These are phyloP conservation scores for Cryptococcus sp. DNA, from an alignment of 1,284 basidiomycete species.

Conservation along the genomic window DNA sequence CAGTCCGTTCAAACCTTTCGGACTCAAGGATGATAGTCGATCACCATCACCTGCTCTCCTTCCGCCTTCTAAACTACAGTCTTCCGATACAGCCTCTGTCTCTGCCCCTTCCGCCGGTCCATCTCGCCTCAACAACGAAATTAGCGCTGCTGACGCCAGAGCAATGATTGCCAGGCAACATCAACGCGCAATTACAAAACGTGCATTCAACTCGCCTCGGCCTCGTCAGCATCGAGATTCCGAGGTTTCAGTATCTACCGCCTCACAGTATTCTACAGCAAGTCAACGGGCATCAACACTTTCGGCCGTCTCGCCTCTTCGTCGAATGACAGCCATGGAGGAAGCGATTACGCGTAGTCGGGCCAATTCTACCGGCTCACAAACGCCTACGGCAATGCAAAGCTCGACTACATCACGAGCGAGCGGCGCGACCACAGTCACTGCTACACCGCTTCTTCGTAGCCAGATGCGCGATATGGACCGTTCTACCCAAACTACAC, in stretches of 20 bases:
- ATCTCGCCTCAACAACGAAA: background rate
- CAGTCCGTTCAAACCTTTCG: conserved; percentile 5
- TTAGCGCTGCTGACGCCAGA: conserved; percentile 26
- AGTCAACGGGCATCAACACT: conserved; percentile 5
- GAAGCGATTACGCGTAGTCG: conserved; percentile 28
- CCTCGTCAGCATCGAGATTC: background rate
- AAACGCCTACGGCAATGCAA: no score
- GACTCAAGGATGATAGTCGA: conserved; percentile 21
- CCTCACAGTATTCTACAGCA: conserved; percentile 8
- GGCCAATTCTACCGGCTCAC: conserved; percentile 3
- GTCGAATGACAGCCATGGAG: conserved; percentile 23
- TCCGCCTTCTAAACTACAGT: background rate
- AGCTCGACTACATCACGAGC: no score
- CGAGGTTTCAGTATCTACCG: background rate
- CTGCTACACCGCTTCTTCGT: no score
- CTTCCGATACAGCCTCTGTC: conserved; percentile 3
- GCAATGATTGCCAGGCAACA: conserved; percentile 38
- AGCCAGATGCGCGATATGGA: no score
- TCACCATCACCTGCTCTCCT: background rate
- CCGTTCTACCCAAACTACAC: background rate
- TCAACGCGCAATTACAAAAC: conserved; percentile 27
- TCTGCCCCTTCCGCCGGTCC: background rate
- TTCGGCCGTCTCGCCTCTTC: conserved; percentile 4
- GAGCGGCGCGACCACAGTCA: no score
- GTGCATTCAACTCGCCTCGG: conserved; percentile 36